Percentiles rank a stretch among this genome's conserved stretches.
phyloP scores from a whole-genome alignment of 805 yeast species.

The Ogataea henricii region DNA sequence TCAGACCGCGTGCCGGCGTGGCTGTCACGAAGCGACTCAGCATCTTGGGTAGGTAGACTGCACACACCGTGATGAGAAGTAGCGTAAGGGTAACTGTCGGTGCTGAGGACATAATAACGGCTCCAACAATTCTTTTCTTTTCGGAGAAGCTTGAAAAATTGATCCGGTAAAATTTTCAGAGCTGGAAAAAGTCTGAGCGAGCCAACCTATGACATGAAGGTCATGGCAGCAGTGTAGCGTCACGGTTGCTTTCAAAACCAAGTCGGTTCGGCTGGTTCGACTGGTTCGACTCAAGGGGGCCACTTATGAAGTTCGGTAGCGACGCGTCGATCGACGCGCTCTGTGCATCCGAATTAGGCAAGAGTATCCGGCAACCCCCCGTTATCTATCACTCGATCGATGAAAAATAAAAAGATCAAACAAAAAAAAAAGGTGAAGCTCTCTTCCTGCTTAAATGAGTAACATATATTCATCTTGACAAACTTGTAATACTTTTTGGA shows the following conservation, averaged over 20 bases:
- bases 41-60: not conserved
- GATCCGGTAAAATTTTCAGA: not conserved
- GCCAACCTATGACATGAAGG: too few relatives aligned
- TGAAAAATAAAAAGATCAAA: constrained; percentile 7
- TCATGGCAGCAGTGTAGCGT: too few relatives aligned
- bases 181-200: not conserved
- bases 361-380: not conserved
- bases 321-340: constrained; percentile 8
- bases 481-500: too few relatives aligned
- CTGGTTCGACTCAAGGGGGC: too few relatives aligned
- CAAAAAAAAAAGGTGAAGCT: not conserved
- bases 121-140: not conserved
- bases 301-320: too few relatives aligned
- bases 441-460: too few relatives aligned
- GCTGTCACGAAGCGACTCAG: not conserved
- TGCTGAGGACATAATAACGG: not conserved
- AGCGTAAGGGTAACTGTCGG: not conserved
- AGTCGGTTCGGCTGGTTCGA: too few relatives aligned
- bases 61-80: not conserved
- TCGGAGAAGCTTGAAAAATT: not conserved
- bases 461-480: too few relatives aligned
- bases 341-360: not conserved
- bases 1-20: not conserved
- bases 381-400: constrained; percentile 2
- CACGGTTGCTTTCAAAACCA: too few relatives aligned